Base-by-base conservation (phyloP, 1,284 basidiomycete genomes). In the Takashimella tepidaria region DNA sequence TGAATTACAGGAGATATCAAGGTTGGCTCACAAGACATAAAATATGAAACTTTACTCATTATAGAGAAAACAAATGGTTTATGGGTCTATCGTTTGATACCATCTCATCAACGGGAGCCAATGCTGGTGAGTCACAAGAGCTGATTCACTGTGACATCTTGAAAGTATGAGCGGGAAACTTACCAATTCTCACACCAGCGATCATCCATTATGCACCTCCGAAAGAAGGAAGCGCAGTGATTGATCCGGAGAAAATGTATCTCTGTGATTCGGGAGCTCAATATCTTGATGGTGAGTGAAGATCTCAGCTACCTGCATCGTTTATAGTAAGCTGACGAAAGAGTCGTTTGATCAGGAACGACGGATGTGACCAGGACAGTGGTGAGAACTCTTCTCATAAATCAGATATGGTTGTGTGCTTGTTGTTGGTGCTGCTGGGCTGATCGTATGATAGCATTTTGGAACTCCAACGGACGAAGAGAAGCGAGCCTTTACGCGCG, bases 201-300 rank as follows among this genome's bases (percentile, higher is more conserved):
- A 87, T 98, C 64, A 97, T 98, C 54, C 95, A 98, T 72, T 98
- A 98, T 73, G 79, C 81, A 1, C 92, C 95, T 2, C 83, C 88
- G 49, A 82, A 84, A n/a, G 73, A 79, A 4, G 82, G 84, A 57
- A 90, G 86, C 63, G 85, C 87, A 0, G 78, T 83, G 19, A 87
- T 98, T 58, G 81, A 82, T 64, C 83, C 82, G 64, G 82, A 92
- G 48, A 82, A 89, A 83, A 83, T 96, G 49, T 98, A 98, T 73
- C 80, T 98, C 3, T 98, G 93, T 66, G 95, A 98, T 73, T 92
- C 89, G 21, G 95, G 95, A 65, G 88, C 82, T 1, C 93, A 98
- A 77, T 97, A 87, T 73, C 75, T 84, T 25, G 92, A 97, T 58
- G 70, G 64, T 63, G 40, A 25, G 58, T 42, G n/a, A n/a, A n/a